Evolutionary conservation across 768 basidiomycete genomes (phyloP), one percentile per base, ranked within the genome.

Genomic region (Chalciporus chontae): DNA sequence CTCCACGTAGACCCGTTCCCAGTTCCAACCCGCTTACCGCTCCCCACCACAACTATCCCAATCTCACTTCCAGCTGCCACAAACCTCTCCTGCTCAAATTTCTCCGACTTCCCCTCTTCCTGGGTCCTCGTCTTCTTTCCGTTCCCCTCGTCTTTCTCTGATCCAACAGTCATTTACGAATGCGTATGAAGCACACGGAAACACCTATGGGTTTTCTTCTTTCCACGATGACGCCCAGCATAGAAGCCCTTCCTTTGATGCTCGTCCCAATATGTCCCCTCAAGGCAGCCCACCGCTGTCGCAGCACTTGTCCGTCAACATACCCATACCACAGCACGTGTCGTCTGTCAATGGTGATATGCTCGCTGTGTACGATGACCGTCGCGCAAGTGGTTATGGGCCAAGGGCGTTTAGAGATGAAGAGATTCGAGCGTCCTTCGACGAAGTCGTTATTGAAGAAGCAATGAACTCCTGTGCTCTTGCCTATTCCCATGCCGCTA

Each of bases 351-450:
- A 45, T 24, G 51, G 49, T 2, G 27, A 47, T 4, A 52, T 50
- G 18, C 54, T 58, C 0, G 56, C 60, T 42, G 37, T 60, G 36
- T 52, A 61, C n/a, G 54, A 50, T 40, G 51, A 52, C 7, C 55
- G 48, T 17, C 63, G 60, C 58, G 57, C 58, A 55, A 55, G 58
- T 14, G 55, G 58, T 41, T 41, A 5, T 7, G 18, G 50, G 8
- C 24, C 58, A 40, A 32, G 49, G 7, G 34, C 49, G 4, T 62
- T 63, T 40, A 9, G 51, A 34, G 51, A 64, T 8, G 61, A 62
- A 4, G 58, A 58, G 29, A 57, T 62, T 51, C 43, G 43, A n/a
- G 59, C 53, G 3, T 64, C 61, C 10, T 53, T 62, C 37, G 51
- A 54, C 17, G 43, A 42, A 21, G 1, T 19, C 5, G 40, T 5